Percentiles rank a stretch among this genome's conserved stretches.
phyloP scores from a whole-genome alignment of 805 yeast genomes.

The Saturnispora sekii region DNA sequence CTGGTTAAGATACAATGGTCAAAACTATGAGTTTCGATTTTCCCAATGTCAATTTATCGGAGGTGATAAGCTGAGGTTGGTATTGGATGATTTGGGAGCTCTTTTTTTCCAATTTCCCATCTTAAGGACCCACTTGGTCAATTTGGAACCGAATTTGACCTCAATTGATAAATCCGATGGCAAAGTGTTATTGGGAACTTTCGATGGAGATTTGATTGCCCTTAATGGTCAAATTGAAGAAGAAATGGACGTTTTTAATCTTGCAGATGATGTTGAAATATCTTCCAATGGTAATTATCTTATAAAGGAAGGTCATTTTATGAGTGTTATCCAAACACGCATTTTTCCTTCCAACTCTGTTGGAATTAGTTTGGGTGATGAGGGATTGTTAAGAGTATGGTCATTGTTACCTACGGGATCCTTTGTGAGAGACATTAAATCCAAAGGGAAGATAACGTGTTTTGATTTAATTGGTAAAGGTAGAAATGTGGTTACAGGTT shows the following conservation, averaged over 20 bases:
- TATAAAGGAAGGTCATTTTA: slow-evolving; percentile 29
- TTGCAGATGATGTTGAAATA: neutral
- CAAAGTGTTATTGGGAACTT: neutral
- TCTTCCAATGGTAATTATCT: neutral
- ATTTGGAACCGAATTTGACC: slow-evolving; percentile 7
- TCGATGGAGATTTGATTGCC: neutral
- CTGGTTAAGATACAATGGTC: slow-evolving; percentile 6
- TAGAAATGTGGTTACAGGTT: slow-evolving; percentile 50
- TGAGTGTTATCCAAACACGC: slow-evolving; percentile 33
- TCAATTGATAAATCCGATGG: neutral
- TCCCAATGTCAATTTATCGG: neutral
- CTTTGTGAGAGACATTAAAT: slow-evolving; percentile 19
- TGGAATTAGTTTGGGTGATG: slow-evolving; percentile 46
- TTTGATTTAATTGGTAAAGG: slow-evolving; percentile 52
- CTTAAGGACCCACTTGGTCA: slow-evolving; percentile 18
- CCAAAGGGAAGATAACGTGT: slow-evolving; percentile 39
- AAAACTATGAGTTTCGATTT: slow-evolving; percentile 5
- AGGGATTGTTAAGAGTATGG: slow-evolving; percentile 56
- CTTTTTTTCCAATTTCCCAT: neutral
- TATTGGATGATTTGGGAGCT: neutral
- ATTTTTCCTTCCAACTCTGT: slow-evolving; percentile 64
- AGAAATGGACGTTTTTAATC: neutral
- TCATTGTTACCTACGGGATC: slow-evolving; percentile 17
- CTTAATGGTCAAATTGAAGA: neutral
- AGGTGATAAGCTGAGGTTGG: neutral